A percentile compares a stretch with the other conserved stretches of the same genome.
phyloP scores from a whole-genome alignment of 345 rosid genomes.

The Salix koriyanagi region DNA sequence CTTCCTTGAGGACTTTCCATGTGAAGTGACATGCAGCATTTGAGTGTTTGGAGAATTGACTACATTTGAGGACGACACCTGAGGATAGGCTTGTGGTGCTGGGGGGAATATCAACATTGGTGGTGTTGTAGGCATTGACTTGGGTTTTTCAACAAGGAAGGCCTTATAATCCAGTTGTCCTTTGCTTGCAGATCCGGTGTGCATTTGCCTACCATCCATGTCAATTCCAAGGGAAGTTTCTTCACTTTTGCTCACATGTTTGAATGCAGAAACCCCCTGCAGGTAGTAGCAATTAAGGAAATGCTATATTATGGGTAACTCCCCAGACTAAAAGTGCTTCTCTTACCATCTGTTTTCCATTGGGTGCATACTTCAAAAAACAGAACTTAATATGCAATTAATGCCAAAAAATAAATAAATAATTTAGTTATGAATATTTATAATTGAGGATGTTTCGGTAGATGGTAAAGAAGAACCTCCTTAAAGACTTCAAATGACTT shows the following conservation, averaged over 20 bases:
- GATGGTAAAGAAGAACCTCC: not conserved
- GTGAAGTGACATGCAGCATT: slow-evolving; percentile 20
- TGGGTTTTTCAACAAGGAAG: slow-evolving; percentile 31
- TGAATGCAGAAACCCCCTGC: slow-evolving; percentile 39
- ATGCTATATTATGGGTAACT: not conserved
- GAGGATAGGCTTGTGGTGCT: slow-evolving; percentile 29
- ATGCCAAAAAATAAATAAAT: not conserved
- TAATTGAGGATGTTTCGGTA: not conserved
- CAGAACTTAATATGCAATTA: not conserved
- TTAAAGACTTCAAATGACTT: not conserved
- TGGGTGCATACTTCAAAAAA: not conserved
- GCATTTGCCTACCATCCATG: slow-evolving; percentile 25
- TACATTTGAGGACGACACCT: slow-evolving; percentile 27
- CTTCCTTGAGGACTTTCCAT: slow-evolving; percentile 23
- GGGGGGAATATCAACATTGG: slow-evolving; percentile 32
- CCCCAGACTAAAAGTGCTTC: not conserved
- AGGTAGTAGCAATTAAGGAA: slow-evolving; percentile 7
- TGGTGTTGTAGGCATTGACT: slow-evolving; percentile 24
- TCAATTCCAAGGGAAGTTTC: slow-evolving; percentile 27
- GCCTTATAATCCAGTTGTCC: slow-evolving; percentile 24
- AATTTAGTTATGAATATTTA: not conserved
- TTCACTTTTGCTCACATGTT: slow-evolving; percentile 28
- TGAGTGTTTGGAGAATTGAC: slow-evolving; percentile 28
- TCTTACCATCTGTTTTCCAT: not conserved
- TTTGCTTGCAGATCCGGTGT: slow-evolving; percentile 26